Base-by-base conservation (phyloP, 202 grass and related monocot species). In the Eragrostis tef region DNA sequence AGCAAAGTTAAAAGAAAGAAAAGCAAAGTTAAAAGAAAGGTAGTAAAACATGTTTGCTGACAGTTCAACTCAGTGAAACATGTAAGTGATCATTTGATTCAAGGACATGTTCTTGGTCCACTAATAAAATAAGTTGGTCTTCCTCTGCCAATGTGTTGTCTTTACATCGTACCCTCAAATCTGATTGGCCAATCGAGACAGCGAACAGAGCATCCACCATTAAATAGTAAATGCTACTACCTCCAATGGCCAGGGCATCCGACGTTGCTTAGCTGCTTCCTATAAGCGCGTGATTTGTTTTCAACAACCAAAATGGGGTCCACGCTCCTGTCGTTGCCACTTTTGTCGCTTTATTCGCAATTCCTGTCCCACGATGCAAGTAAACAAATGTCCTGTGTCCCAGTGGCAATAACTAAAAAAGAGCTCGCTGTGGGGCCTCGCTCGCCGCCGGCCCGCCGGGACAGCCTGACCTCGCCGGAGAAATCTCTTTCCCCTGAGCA, bases 311-410 rank as follows among this genome's bases (percentile, higher is more conserved):
- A 6, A 4, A 24, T 24, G 9, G 24, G 56, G 56, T 25, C 56
- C 54, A 11, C 8, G 6, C 7, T 58, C 54, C 52, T 54, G n/a
- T 39, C 34, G 5, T 39, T 51, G 24, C 8, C 70, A 19, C 19
- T 34, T 75, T 83, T 3, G 39, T 22, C 24, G 11, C 67, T 71
- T 77, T 48, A 34, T 78, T 78, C 44, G 6, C 44, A 34, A n/a
- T 36, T 50, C 6, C 43, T 48, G 6, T 48, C 53, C 0, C 51
- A 46, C 4, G 6, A 31, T 29, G 60, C 58, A 63, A 63, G 60
- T 63, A 63, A 63, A 63, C 1, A 1, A 63, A 63, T 31, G 11
- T 12, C 7, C 15, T 31, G 29, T 26, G 34, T 39, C 34, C 34
- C 34, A 0, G 4, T 27, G 22, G 1, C 22, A 27, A 12, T 4